Conservation (phyloP, 768 basidiomycete genomes). For the Naematelia aurantialba region DNA sequence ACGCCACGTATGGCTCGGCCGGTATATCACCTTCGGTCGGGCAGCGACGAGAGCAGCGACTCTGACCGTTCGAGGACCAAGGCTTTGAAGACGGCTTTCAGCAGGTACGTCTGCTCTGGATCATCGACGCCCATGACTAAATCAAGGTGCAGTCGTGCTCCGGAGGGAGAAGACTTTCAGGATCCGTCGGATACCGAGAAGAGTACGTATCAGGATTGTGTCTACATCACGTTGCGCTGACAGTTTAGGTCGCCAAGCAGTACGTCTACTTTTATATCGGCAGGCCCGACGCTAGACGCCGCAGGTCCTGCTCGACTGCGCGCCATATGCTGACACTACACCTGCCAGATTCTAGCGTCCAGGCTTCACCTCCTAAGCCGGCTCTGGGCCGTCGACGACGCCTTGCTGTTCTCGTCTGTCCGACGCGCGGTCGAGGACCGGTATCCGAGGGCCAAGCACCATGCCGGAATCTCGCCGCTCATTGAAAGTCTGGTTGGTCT, state of each 20-base stretch:
- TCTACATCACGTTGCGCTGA: neutral
- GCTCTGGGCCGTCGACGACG: conserved; percentile 40
- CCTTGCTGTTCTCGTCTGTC: conserved; percentile 38
- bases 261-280: neutral
- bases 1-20: conserved; percentile 4
- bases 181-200: neutral
- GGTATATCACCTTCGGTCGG: conserved; percentile 10
- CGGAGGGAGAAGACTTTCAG: neutral
- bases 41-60: conserved; percentile 1
- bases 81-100: neutral
- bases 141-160: neutral
- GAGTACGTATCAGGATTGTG: neutral
- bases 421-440: conserved; percentile 36
- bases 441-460: conserved; percentile 29
- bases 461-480: conserved; percentile 28
- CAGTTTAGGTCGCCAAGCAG: neutral
- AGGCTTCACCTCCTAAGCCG: conserved; percentile 17
- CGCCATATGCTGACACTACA: neutral
- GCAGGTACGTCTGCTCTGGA: neutral
- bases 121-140: neutral
- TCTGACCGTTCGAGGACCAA: neutral
- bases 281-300: neutral
- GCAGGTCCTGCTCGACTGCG: neutral
- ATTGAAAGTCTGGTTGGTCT: conserved; percentile 16
- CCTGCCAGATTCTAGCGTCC: conserved; percentile 10